A percentile compares a stretch with the other conserved stretches of the same genome.
Conservation (phyloP, 768 basidiomycete species). For the Psilocybe tampanensis region DNA sequence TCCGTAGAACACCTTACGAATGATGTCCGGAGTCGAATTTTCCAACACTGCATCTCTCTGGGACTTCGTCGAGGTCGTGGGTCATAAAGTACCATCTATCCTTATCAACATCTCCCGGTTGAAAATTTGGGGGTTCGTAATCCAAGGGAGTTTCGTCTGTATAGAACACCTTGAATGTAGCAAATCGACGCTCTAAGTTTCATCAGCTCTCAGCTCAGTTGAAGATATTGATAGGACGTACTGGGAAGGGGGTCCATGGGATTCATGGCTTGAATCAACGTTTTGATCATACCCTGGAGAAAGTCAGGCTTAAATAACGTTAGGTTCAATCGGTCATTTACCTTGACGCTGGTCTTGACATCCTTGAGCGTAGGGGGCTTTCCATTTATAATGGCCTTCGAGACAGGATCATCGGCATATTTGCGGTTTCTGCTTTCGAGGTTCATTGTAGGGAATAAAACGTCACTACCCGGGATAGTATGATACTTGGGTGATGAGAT, state of each 20-base stretch:
- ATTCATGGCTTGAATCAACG: slow-evolving; percentile 74
- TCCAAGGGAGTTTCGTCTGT: slow-evolving; percentile 76
- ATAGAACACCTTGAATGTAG: slow-evolving; percentile 89
- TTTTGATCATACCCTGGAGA: slow-evolving; percentile 69
- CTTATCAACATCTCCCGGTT: slow-evolving; percentile 67
- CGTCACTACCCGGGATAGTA: slow-evolving; percentile 59
- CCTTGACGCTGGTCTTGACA: slow-evolving; percentile 83
- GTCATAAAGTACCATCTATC: slow-evolving; percentile 85
- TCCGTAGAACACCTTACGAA: slow-evolving; percentile 44
- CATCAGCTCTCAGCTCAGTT: not conserved
- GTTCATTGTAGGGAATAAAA: slow-evolving; percentile 71
- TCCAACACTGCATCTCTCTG: slow-evolving; percentile 74
- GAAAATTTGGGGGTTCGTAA: slow-evolving; percentile 85
- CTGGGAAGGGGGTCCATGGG: slow-evolving; percentile 82
- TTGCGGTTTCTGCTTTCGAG: slow-evolving; percentile 51
- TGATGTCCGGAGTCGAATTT: slow-evolving; percentile 74
- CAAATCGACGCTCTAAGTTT: slow-evolving; percentile 69
- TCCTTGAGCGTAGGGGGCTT: slow-evolving; percentile 74
- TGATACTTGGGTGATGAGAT: slow-evolving; percentile 55
- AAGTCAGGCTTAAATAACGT: not conserved
- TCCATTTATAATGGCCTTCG: slow-evolving; percentile 59
- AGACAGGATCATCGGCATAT: slow-evolving; percentile 53
- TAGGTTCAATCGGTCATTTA: slow-evolving; percentile 24
- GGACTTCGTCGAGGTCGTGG: slow-evolving; percentile 69
- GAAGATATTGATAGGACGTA: slow-evolving; percentile 32